phyloP scores from a whole-genome alignment of 75 land plant genomes.

The Azolla pinnata region DNA sequence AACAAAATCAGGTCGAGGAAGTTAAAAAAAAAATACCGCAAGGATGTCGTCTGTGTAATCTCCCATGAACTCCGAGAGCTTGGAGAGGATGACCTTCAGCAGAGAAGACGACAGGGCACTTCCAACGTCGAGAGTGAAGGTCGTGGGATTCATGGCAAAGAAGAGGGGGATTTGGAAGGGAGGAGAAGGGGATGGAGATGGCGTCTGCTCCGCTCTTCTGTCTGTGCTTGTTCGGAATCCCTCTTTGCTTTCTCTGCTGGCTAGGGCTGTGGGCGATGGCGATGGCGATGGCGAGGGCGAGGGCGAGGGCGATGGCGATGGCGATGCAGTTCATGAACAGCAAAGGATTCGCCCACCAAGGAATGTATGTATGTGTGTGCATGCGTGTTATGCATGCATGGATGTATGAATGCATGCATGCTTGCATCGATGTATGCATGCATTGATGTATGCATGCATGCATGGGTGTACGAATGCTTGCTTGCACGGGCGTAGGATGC shows the following conservation, averaged over 20 bases:
- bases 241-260: too few relatives aligned
- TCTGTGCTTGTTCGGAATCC: too few relatives aligned
- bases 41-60: conserved; percentile 49
- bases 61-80: conserved; percentile 51
- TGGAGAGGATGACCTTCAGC: conserved; percentile 25
- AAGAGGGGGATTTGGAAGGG: too few relatives aligned
- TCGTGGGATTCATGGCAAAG: too few relatives aligned
- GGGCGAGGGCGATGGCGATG: too few relatives aligned
- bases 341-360: background rate
- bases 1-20: too few relatives aligned
- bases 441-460: background rate
- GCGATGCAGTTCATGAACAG: too few relatives aligned
- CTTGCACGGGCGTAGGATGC: background rate
- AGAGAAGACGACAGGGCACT: conserved; percentile 31
- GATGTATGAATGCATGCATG: background rate
- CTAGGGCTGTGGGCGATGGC: too few relatives aligned
- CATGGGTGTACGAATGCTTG: background rate
- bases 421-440: background rate
- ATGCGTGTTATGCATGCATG: background rate
- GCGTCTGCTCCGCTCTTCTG: too few relatives aligned
- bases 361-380: background rate
- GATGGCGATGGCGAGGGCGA: too few relatives aligned
- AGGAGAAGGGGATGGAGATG: too few relatives aligned
- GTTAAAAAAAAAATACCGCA: conserved; percentile 37
- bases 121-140: conserved; percentile 33